Percentiles rank a stretch among this genome's conserved stretches.
phyloP scores from a whole-genome alignment of 73 alveolate species.

The Effrenium voratum region DNA sequence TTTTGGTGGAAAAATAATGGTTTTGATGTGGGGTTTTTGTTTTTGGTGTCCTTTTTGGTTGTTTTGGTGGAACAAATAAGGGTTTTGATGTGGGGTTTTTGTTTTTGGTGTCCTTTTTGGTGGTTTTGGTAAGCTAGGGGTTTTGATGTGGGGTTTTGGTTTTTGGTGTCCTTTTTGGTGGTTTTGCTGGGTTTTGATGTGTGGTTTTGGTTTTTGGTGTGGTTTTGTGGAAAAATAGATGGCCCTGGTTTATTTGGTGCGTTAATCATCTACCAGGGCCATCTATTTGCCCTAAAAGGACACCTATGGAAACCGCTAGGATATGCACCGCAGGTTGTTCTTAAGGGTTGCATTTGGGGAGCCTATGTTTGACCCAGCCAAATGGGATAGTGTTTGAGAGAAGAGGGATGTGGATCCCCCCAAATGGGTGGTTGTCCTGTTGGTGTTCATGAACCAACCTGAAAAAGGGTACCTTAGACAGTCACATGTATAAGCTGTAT shows the following conservation, averaged over 20 bases:
- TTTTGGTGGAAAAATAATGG: background rate
- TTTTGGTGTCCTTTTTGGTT: constrained; percentile 17
- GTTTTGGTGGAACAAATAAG: background rate
- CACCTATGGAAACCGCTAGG: background rate
- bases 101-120: too few relatives aligned
- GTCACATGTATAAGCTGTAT: too few relatives aligned
- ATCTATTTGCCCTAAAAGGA: background rate
- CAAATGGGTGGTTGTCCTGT: too few relatives aligned
- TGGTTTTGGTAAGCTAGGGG: background rate
- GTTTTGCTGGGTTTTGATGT: background rate
- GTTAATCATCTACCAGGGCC: background rate
- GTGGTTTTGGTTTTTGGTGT: background rate
- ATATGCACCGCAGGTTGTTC: background rate
- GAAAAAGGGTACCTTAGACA: too few relatives aligned
- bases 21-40: background rate
- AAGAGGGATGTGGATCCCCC: too few relatives aligned
- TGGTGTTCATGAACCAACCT: too few relatives aligned
- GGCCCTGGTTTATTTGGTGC: background rate
- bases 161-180: background rate
- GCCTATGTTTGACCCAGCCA: background rate
- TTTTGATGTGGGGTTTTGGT: background rate
- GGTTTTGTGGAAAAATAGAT: background rate
- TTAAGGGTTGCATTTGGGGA: background rate
- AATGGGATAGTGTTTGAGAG: background rate
- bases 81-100: too few relatives aligned